phyloP scores from a whole-genome alignment of 371 early-diverging fungal genomes.

The Apophysomyces trapeziformis region DNA sequence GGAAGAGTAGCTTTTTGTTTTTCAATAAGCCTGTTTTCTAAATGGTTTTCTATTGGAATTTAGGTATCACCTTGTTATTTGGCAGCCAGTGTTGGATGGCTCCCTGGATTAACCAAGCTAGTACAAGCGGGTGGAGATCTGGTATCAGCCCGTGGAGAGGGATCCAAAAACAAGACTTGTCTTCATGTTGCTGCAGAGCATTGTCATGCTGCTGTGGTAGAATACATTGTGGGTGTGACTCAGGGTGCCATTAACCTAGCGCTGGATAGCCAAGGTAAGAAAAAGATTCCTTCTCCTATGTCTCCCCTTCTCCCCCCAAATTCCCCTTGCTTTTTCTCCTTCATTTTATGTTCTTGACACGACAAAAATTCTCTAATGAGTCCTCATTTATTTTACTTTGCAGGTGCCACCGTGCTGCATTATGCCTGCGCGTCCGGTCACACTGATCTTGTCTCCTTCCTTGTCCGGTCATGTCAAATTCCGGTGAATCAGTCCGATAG shows the following conservation, averaged over 20 bases:
- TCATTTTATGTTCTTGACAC: background rate
- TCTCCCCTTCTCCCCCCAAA: background rate
- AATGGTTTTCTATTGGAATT: background rate
- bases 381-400: slow-evolving; percentile 2
- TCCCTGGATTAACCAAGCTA: slow-evolving; percentile 40
- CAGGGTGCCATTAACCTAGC: slow-evolving; percentile 43
- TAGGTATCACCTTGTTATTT: slow-evolving; percentile 52
- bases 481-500: slow-evolving; percentile 36
- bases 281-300: background rate
- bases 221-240: slow-evolving; percentile 43
- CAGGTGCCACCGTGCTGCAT: slow-evolving; percentile 50
- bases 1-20: background rate
- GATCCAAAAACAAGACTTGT: slow-evolving; percentile 41
- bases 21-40: background rate
- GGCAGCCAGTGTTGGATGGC: slow-evolving; percentile 49
- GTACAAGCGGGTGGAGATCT: slow-evolving; percentile 49
- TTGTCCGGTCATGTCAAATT: slow-evolving; percentile 39
- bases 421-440: slow-evolving; percentile 54
- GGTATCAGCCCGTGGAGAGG: slow-evolving; percentile 44
- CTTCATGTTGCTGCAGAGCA: slow-evolving; percentile 49
- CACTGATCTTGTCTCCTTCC: slow-evolving; percentile 40
- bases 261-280: slow-evolving; percentile 39
- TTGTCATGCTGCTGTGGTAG: slow-evolving; percentile 41
- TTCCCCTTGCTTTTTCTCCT: background rate
- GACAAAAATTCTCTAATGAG: background rate